Conservation (phyloP, 2,329 filamentous ascomycete species). For the Trichoderma koningii region DNA sequence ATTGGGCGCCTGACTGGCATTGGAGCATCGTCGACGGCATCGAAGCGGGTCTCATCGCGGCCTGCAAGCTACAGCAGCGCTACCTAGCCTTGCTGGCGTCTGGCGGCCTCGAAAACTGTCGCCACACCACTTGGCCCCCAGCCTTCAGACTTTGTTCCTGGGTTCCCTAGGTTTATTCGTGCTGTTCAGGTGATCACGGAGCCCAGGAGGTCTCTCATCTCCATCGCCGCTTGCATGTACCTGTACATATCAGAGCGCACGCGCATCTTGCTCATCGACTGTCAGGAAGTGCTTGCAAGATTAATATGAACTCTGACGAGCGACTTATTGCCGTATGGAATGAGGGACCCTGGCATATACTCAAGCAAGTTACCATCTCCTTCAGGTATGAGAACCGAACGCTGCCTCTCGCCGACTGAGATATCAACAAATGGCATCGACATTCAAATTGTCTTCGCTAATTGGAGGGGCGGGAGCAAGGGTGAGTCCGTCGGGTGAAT, state of each 20-base stretch:
- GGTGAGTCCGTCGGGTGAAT: slow-evolving; percentile 25
- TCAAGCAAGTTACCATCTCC: slow-evolving; percentile 7
- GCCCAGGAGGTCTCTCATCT: neutral
- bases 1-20: slow-evolving; percentile 23
- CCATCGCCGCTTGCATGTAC: neutral
- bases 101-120: slow-evolving; percentile 4
- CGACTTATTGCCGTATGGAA: neutral
- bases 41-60: slow-evolving; percentile 14
- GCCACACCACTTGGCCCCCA: neutral
- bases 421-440: slow-evolving; percentile 8
- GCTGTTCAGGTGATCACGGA: neutral
- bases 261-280: neutral
- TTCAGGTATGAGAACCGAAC: slow-evolving; percentile 15
- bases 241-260: neutral
- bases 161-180: neutral
- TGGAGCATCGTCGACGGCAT: slow-evolving; percentile 17
- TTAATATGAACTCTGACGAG: neutral
- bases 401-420: slow-evolving; percentile 5
- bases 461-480: slow-evolving; percentile 26
- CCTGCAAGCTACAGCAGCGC: slow-evolving; percentile 3
- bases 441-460: slow-evolving; percentile 14
- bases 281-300: too few species aligned
- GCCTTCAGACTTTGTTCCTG: neutral
- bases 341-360: neutral
- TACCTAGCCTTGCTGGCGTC: neutral